These are phyloP conservation scores for Apiotrichum veenhuisii DNA, from an alignment of 1,284 basidiomycete genomes.

Conservation along the genomic window DNA sequence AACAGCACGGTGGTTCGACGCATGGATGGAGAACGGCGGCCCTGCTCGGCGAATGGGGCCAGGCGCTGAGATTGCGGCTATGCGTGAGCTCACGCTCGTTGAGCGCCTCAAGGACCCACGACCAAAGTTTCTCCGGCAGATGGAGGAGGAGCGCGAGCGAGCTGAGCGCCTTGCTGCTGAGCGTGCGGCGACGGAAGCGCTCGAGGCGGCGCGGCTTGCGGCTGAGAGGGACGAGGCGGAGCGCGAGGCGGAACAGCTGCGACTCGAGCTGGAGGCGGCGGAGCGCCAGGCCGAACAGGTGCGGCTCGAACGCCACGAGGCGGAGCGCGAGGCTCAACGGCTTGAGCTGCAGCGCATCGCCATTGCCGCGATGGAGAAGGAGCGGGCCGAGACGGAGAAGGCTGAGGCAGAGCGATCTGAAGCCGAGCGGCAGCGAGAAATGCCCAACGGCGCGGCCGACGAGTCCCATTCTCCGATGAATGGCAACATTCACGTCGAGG, in stretches of 20 bases:
- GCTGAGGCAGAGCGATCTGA: background rate
- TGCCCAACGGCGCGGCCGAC: background rate
- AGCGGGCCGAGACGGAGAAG: background rate
- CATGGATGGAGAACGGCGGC: conserved; percentile 26
- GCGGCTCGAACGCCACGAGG: background rate
- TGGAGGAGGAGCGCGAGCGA: conserved; percentile 20
- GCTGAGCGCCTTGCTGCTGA: conserved; percentile 1
- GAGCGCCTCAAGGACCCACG: conserved; percentile 26
- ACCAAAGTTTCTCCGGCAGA: conserved; percentile 30
- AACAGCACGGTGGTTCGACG: conserved; percentile 39
- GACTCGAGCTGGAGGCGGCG: background rate
- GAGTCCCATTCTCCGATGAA: background rate
- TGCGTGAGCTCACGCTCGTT: conserved; percentile 35
- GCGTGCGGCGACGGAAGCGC: background rate
- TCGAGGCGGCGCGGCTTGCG: background rate
- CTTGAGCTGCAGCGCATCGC: background rate
- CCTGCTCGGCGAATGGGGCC: conserved; percentile 10
- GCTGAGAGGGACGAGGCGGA: background rate
- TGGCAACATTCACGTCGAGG: background rate
- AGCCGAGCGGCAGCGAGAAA: background rate
- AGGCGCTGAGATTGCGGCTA: conserved; percentile 13
- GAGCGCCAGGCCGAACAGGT: background rate
- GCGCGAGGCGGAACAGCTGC: background rate
- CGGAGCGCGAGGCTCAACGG: background rate
- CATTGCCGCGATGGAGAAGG: background rate